Conservation (phyloP, 78 protist genomes). For the Speleostelium caveatum region DNA sequence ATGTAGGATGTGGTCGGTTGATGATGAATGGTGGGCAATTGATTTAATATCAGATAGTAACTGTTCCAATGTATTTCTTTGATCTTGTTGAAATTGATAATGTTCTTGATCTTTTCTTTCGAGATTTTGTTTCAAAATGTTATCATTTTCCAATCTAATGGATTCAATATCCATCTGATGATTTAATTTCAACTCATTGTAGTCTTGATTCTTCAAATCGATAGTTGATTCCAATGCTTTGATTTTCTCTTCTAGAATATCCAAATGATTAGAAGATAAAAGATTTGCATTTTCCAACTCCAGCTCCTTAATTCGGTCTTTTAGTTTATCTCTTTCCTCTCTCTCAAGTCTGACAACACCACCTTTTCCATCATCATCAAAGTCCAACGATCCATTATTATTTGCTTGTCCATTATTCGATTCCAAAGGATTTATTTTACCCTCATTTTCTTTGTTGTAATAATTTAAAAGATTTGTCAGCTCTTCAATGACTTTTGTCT, state of each 20-base stretch:
- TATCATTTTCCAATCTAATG: too few species aligned
- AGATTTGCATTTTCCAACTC: slow-evolving; percentile 53
- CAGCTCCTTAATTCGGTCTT: slow-evolving; percentile 38
- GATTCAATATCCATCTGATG: too few species aligned
- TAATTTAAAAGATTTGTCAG: slow-evolving; percentile 11
- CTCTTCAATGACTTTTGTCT: background rate
- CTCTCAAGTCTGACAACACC: background rate
- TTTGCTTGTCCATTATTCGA: background rate
- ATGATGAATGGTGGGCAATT: too few species aligned
- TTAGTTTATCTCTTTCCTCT: slow-evolving; percentile 15
- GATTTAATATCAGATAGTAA: background rate
- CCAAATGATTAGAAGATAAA: background rate
- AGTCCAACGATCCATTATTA: background rate
- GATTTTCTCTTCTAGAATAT: background rate
- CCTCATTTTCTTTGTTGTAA: background rate
- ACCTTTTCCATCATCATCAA: slow-evolving; percentile 3
- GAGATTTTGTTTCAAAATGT: background rate
- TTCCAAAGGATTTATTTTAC: background rate
- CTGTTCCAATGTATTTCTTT: background rate
- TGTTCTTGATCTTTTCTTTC: background rate
- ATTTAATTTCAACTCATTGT: background rate
- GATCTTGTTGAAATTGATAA: background rate
- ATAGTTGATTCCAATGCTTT: background rate
- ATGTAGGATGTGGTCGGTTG: too few species aligned
- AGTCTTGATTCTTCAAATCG: background rate